Evolutionary conservation across 306 rosid genomes (phyloP).

Genomic region (Senna siamea): DNA sequence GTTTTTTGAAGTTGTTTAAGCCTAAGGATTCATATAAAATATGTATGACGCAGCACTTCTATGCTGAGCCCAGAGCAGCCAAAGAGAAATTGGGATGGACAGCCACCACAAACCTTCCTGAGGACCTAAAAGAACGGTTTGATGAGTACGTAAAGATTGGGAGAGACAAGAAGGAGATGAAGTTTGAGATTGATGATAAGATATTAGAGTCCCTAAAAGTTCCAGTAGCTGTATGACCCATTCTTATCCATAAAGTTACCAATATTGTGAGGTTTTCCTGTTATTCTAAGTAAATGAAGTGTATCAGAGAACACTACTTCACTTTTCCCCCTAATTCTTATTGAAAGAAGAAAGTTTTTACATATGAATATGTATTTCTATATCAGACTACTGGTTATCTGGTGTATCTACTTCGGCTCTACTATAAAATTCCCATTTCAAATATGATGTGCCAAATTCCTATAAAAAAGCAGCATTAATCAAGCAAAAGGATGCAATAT

Average conservation of each 20-base stretch:
- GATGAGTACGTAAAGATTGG: slow-evolving; percentile 88
- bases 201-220: slow-evolving; percentile 77
- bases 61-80: slow-evolving; percentile 96
- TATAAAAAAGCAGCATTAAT: neutral
- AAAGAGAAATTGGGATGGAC: slow-evolving; percentile 79
- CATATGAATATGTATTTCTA: neutral
- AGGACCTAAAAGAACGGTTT: slow-evolving; percentile 79
- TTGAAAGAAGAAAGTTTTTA: neutral
- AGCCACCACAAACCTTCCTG: slow-evolving; percentile 67
- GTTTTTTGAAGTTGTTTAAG: neutral
- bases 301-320: slow-evolving; percentile 12
- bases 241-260: neutral
- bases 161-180: slow-evolving; percentile 73
- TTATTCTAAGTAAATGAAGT: slow-evolving; percentile 7
- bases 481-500: slow-evolving; percentile 9
- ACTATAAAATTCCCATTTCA: neutral
- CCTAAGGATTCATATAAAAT: slow-evolving; percentile 12
- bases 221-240: slow-evolving; percentile 67
- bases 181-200: slow-evolving; percentile 86
- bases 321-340: slow-evolving; percentile 17
- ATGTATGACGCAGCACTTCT: slow-evolving; percentile 76
- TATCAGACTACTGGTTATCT: neutral
- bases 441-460: no score
- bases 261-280: slow-evolving; percentile 28
- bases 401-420: neutral